Evolutionary conservation across 805 yeast genomes (phyloP).

Genomic region (Yamadazyma olivae): DNA sequence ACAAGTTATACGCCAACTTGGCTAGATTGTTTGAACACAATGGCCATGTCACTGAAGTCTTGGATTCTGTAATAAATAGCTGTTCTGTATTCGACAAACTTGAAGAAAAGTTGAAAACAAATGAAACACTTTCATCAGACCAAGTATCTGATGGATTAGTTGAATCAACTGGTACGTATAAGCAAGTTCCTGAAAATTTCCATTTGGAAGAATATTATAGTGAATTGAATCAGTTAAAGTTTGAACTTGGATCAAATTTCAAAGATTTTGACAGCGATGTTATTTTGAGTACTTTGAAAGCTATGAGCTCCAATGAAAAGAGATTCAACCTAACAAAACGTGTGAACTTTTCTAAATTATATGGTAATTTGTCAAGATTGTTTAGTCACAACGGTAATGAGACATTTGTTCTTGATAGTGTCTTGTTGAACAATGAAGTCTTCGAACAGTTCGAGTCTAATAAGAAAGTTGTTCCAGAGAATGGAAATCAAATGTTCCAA

Average conservation of each 20-base stretch:
- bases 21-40: constrained; percentile 48
- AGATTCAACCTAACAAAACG: constrained; percentile 16
- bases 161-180: constrained; percentile 12
- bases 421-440: constrained; percentile 24
- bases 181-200: constrained; percentile 32
- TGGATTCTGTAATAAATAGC: constrained; percentile 54
- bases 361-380: constrained; percentile 26
- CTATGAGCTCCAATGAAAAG: constrained; percentile 14
- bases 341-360: constrained; percentile 23
- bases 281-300: constrained; percentile 8
- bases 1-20: constrained; percentile 6
- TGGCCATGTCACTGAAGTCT: constrained; percentile 56
- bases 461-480: background rate
- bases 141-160: background rate
- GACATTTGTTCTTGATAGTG: constrained; percentile 34
- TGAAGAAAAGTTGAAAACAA: constrained; percentile 27
- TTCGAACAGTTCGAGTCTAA: constrained; percentile 24
- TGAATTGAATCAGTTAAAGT: constrained; percentile 26
- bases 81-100: constrained; percentile 45
- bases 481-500: constrained; percentile 2
- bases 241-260: constrained; percentile 15
- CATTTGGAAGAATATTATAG: constrained; percentile 28
- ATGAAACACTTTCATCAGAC: background rate
- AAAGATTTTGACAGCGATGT: constrained; percentile 3
- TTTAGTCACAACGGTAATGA: constrained; percentile 31